Percentiles rank a stretch among this genome's conserved stretches.
phyloP scores from a whole-genome alignment of 176 grass and related monocot genomes.

The Triticum aestivum region DNA sequence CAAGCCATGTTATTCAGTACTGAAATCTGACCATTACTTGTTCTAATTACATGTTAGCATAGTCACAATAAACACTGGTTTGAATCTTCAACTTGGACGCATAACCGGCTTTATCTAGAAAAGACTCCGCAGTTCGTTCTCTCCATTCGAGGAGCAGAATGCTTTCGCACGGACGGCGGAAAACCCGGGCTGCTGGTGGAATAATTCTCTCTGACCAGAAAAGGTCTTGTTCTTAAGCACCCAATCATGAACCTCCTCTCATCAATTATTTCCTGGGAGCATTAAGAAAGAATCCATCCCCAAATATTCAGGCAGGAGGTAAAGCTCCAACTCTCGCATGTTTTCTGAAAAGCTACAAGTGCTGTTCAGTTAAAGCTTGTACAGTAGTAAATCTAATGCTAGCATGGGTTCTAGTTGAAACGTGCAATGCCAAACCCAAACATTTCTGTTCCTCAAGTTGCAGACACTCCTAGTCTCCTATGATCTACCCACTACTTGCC shows the following conservation, averaged over 20 bases:
- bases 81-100: neutral
- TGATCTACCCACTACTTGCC: neutral
- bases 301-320: neutral
- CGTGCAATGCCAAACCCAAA: neutral
- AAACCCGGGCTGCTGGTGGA: conserved; percentile 37
- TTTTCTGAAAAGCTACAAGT: conserved; percentile 12
- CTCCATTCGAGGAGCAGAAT: conserved; percentile 17
- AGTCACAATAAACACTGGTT: neutral
- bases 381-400: neutral
- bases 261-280: neutral
- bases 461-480: neutral
- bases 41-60: neutral
- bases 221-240: conserved; percentile 22
- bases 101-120: neutral
- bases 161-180: neutral
- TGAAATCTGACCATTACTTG: neutral
- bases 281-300: neutral
- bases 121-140: neutral
- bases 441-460: neutral
- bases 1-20: too few relatives aligned
- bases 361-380: neutral
- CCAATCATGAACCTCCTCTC: neutral
- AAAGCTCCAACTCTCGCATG: conserved; percentile 18
- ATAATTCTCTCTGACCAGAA: conserved; percentile 29
- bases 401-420: neutral